Conservation (phyloP, 345 rosid genomes). For the Balakata baccata region DNA sequence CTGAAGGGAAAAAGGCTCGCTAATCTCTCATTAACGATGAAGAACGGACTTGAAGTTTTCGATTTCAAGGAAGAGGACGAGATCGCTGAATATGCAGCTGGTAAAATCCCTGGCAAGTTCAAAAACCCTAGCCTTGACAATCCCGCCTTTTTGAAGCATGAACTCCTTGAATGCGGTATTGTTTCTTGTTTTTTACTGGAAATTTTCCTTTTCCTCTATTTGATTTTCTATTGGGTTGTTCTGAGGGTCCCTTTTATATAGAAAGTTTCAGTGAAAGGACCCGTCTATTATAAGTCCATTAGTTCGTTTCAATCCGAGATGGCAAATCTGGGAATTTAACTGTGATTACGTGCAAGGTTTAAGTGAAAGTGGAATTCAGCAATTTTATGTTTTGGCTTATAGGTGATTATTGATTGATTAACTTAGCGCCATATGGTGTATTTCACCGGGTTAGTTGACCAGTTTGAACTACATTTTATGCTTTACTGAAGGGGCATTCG, state of each 20-base stretch:
- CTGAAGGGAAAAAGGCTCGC: neutral
- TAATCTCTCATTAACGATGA: conserved; percentile 36
- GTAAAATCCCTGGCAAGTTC: conserved; percentile 44
- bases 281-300: too few species aligned
- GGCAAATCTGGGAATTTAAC: neutral
- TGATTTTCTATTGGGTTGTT: neutral
- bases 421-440: neutral
- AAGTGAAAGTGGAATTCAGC: neutral
- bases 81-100: conserved; percentile 45
- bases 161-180: conserved; percentile 51
- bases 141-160: conserved; percentile 39
- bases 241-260: neutral
- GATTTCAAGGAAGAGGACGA: conserved; percentile 77
- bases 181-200: conserved; percentile 11
- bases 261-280: neutral
- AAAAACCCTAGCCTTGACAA: conserved; percentile 56
- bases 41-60: conserved; percentile 47
- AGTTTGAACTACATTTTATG: neutral
- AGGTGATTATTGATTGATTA: neutral
- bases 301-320: neutral
- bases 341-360: neutral
- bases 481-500: neutral
- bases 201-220: neutral
- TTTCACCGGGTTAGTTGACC: neutral
- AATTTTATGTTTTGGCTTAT: neutral